Base-by-base conservation (phyloP, 257 asterid species). In the Petunia secreta region DNA sequence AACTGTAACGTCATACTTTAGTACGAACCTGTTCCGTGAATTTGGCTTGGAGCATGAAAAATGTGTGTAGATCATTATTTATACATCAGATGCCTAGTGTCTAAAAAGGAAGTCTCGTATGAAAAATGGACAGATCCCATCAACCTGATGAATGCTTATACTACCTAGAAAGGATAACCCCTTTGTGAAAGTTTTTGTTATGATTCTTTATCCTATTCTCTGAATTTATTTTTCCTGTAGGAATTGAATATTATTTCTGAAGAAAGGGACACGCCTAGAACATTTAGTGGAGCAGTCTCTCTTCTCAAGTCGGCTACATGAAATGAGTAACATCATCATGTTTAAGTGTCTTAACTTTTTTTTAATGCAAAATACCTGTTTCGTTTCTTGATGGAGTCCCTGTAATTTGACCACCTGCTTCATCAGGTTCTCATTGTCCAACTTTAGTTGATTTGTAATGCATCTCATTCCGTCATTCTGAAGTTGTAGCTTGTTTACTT, bases 381-480 rank as follows among this genome's bases (percentile, higher is more conserved):
- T 85, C 76, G 83, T 90, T 83, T 83, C 89, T 66, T 84, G 81
- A 48, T 85, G 81, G 71, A 75, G 83, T 25, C 76, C 82, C 86
- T 85, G 90, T 52, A 92, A 78, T 78, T 86, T 86, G 80, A 84
- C 83, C 80, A 87, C 79, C 86, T 89, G 95, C 82, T 85, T 91
- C 89, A 86, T 83, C 88, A 89, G 87, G 83, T 85, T 83, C 82
- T 88, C 88, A 53, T 88, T 95, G 91, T 92, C 99, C 86, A 68
- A 82, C 67, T 95, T 88, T 58, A 84, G 71, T 77, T 87, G 89
- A 75, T 75, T 78, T 79, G 86, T 69, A 48, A 80, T 87, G 81
- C 71, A 84, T 83, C 67, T 90, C 85, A 87, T 84, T 83, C 90
- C 92, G 65, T 86, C 87, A 64, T 89, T 86, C 83, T 86, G 89